These are phyloP conservation scores for Capsicum pubescens DNA, from an alignment of 257 asterid genomes.

Conservation along the genomic window DNA sequence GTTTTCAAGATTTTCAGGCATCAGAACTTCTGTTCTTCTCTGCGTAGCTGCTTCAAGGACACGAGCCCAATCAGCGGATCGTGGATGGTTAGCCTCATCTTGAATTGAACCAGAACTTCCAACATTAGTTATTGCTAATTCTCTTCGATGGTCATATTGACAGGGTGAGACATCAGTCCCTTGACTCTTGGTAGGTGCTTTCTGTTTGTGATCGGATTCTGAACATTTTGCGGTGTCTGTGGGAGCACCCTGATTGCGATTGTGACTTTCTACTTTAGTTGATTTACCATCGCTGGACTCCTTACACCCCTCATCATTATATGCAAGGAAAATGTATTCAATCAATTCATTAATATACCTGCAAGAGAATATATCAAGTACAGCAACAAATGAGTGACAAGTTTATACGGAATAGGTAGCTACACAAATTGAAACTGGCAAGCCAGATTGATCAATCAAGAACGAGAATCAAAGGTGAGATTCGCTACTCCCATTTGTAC, in stretches of 20 bases:
- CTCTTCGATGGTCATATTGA: slow-evolving; percentile 51
- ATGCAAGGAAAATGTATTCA: slow-evolving; percentile 73
- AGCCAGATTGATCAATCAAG: not conserved
- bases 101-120: slow-evolving; percentile 45
- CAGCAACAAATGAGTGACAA: not conserved
- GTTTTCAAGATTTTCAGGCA: slow-evolving; percentile 98
- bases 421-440: slow-evolving; percentile 2
- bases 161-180: slow-evolving; percentile 45
- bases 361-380: slow-evolving; percentile 29
- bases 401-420: not conserved
- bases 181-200: slow-evolving; percentile 42
- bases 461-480: slow-evolving; percentile 8
- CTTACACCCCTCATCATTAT: slow-evolving; percentile 57
- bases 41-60: slow-evolving; percentile 90
- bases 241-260: slow-evolving; percentile 41
- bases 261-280: slow-evolving; percentile 46
- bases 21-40: slow-evolving; percentile 98
- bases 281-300: slow-evolving; percentile 49
- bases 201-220: slow-evolving; percentile 48
- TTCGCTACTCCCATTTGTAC: slow-evolving; percentile 4
- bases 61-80: slow-evolving; percentile 91
- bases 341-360: slow-evolving; percentile 96
- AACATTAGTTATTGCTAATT: slow-evolving; percentile 41
- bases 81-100: slow-evolving; percentile 56
- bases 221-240: slow-evolving; percentile 52